Evolutionary conservation across 1,284 basidiomycete genomes (phyloP).

Genomic region (Ustilago vetiveriae): DNA sequence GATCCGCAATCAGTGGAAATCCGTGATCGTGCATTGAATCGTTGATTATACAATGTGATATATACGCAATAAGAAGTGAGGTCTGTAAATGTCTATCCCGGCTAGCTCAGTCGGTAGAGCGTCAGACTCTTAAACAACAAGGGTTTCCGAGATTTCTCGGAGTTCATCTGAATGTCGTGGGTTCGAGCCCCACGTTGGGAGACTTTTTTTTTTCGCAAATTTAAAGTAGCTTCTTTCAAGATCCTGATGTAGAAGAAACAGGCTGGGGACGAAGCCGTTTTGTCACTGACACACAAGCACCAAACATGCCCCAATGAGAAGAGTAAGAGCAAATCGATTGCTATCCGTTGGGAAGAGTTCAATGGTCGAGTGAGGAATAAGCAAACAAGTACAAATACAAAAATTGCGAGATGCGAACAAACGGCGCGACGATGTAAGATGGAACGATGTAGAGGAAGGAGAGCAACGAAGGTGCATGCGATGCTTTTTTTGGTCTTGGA

Average conservation of each 20-base stretch:
- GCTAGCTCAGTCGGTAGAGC: conserved; percentile 68
- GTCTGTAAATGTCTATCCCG: conserved; percentile 62
- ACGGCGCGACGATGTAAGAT: background rate
- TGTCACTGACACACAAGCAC: no score
- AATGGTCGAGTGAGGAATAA: no score
- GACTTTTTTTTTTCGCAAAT: conserved; percentile 37
- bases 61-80: no score
- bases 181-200: conserved; percentile 67
- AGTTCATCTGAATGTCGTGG: conserved; percentile 64
- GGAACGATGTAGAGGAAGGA: background rate
- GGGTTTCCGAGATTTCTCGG: conserved; percentile 37
- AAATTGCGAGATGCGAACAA: background rate
- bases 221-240: no score
- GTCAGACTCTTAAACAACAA: conserved; percentile 66
- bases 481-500: background rate
- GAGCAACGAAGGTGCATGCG: background rate
- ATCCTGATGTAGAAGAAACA: no score
- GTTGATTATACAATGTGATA: no score
- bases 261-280: no score
- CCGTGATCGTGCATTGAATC: no score
- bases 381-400: conserved; percentile 1
- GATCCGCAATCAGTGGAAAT: no score
- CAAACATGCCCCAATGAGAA: no score
- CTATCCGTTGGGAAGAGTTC: no score
- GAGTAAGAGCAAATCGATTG: no score